phyloP scores from a whole-genome alignment of 2,329 filamentous ascomycete genomes.

The Aspergillus ustus region DNA sequence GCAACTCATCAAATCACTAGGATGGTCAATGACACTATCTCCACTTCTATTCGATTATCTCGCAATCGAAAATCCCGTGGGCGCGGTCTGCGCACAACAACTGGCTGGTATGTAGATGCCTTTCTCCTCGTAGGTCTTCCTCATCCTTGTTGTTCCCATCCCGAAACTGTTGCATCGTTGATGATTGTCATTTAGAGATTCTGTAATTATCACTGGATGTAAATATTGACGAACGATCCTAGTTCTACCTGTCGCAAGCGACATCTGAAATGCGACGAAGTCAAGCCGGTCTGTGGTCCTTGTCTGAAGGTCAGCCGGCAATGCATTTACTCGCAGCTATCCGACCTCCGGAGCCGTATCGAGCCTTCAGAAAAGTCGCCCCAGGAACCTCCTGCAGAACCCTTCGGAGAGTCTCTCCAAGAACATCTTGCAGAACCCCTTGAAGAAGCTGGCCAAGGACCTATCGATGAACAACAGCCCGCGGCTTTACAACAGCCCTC shows the following conservation, averaged over 20 bases:
- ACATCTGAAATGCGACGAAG: constrained; percentile 39
- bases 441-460: neutral
- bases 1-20: neutral
- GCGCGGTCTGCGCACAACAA: constrained; percentile 34
- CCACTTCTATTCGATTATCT: neutral
- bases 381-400: constrained; percentile 28
- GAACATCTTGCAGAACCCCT: constrained; percentile 25
- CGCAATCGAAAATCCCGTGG: constrained; percentile 32
- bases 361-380: constrained; percentile 20
- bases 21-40: neutral
- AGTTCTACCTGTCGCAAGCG: constrained; percentile 26
- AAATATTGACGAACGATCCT: neutral
- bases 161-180: neutral
- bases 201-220: neutral
- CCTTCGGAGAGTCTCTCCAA: constrained; percentile 23
- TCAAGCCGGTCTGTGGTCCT: constrained; percentile 13
- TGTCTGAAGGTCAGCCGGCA: constrained; percentile 6
- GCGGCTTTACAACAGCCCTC: neutral
- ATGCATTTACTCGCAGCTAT: neutral
- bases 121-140: neutral
- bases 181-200: neutral
- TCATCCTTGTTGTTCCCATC: neutral
- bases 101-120: constrained; percentile 31
- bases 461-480: neutral
- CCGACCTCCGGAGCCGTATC: neutral